These are phyloP conservation scores for Lantana camara DNA, from an alignment of 257 asterid species.

Conservation along the genomic window DNA sequence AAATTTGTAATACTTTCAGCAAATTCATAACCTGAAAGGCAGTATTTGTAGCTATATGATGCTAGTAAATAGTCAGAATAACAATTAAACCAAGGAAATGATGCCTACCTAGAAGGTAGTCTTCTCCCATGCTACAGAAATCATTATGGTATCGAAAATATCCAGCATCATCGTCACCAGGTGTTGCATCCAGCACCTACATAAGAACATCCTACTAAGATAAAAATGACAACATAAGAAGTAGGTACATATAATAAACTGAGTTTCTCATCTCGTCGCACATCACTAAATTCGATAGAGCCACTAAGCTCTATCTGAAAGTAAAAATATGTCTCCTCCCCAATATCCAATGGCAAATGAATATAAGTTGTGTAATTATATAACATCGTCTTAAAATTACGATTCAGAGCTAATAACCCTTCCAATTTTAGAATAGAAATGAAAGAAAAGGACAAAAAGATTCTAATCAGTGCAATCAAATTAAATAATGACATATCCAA, in stretches of 20 bases:
- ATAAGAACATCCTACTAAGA: conserved; percentile 29
- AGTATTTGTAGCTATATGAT: neutral
- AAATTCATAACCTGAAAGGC: conserved; percentile 62
- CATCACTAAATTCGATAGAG: conserved; percentile 2
- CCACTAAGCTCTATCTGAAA: neutral
- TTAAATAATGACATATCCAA: conserved; percentile 12
- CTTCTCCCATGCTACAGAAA: conserved; percentile 52
- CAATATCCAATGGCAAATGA: neutral
- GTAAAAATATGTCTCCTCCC: neutral
- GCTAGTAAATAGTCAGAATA: neutral
- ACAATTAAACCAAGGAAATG: neutral
- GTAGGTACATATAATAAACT: neutral
- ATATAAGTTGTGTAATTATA: neutral
- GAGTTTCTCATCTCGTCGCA: neutral
- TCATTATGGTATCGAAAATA: conserved; percentile 45
- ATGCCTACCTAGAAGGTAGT: conserved; percentile 62
- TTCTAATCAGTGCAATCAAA: conserved; percentile 10
- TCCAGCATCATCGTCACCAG: conserved; percentile 47
- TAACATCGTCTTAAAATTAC: neutral
- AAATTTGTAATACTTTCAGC: conserved; percentile 59
- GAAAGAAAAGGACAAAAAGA: neutral
- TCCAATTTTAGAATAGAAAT: neutral
- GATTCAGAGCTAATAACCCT: neutral
- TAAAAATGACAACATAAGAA: neutral
- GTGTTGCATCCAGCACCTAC: conserved; percentile 50